phyloP scores from a whole-genome alignment of 2,329 filamentous ascomycete genomes.

The Pseudogymnoascus pannorum region DNA sequence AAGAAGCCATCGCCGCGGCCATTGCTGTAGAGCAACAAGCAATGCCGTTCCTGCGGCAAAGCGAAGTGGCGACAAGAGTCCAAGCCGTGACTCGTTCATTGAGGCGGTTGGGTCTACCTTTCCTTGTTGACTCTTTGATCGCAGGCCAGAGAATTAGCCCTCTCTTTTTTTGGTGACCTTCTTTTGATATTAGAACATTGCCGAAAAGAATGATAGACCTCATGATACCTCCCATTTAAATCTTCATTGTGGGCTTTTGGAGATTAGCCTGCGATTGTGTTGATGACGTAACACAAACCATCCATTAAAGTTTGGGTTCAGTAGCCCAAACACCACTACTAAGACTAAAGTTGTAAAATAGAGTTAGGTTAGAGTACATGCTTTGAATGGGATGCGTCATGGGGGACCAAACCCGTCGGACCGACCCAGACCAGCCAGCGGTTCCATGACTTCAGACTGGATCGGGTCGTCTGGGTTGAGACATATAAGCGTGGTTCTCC shows the following conservation, averaged over 20 bases:
- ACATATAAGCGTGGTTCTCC: background rate
- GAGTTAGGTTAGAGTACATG: background rate
- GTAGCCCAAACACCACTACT: background rate
- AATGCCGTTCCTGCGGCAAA: constrained; percentile 11
- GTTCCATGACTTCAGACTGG: background rate
- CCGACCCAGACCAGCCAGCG: background rate
- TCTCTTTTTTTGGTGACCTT: background rate
- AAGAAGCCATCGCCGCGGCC: constrained; percentile 32
- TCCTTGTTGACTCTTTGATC: background rate
- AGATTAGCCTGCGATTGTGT: background rate
- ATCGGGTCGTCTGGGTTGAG: background rate
- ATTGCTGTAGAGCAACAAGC: constrained; percentile 21
- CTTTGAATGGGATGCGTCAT: background rate
- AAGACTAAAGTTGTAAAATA: background rate
- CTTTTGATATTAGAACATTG: background rate
- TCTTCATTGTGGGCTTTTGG: background rate
- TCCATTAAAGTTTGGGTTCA: background rate
- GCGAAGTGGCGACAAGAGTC: background rate
- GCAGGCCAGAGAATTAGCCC: background rate
- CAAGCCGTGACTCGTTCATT: background rate
- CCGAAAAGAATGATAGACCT: background rate
- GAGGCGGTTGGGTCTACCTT: background rate
- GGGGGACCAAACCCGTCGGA: background rate
- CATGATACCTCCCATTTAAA: background rate
- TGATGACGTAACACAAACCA: constrained; percentile 2